Conservation (phyloP, 2,329 filamentous ascomycete species). For the Fusarium citri region DNA sequence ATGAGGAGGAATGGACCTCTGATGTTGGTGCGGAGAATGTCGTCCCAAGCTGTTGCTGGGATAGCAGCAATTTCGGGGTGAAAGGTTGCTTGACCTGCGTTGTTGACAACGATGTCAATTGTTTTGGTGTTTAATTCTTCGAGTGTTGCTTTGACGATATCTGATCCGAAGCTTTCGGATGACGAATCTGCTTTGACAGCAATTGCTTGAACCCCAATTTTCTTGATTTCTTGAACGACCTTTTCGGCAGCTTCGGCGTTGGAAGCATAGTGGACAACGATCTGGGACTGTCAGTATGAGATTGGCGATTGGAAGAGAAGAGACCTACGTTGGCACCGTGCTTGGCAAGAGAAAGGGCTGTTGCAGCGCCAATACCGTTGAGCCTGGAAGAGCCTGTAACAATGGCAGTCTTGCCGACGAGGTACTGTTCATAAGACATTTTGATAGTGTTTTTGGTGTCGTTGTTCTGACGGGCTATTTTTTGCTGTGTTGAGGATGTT, state of each 20-base stretch:
- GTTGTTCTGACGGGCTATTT: not conserved
- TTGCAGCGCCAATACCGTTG: slow-evolving; percentile 9
- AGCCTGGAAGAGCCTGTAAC: slow-evolving; percentile 37
- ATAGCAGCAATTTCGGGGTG: slow-evolving; percentile 35
- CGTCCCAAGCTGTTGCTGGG: not conserved
- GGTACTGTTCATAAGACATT: slow-evolving; percentile 37
- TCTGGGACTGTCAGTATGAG: accelerated
- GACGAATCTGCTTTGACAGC: slow-evolving; percentile 8
- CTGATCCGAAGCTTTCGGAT: not conserved
- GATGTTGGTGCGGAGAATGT: slow-evolving; percentile 27
- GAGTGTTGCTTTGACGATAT: not conserved
- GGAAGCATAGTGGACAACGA: slow-evolving; percentile 11
- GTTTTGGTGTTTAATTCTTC: not conserved
- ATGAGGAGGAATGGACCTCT: slow-evolving; percentile 49
- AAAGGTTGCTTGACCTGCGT: slow-evolving; percentile 15
- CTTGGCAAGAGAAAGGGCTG: not conserved
- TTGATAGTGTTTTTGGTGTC: not conserved
- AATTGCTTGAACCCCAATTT: slow-evolving; percentile 1
- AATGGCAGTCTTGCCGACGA: slow-evolving; percentile 43
- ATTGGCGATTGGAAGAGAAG: accelerated
- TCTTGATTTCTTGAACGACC: not conserved
- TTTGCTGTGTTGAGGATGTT: not conserved
- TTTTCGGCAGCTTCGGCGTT: not conserved
- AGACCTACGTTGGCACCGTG: slow-evolving; percentile 5
- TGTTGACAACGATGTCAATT: slow-evolving; percentile 2